Evolutionary conservation across 2,329 filamentous ascomycete species (phyloP).

Genomic region (Coniochaeta pulveracea): DNA sequence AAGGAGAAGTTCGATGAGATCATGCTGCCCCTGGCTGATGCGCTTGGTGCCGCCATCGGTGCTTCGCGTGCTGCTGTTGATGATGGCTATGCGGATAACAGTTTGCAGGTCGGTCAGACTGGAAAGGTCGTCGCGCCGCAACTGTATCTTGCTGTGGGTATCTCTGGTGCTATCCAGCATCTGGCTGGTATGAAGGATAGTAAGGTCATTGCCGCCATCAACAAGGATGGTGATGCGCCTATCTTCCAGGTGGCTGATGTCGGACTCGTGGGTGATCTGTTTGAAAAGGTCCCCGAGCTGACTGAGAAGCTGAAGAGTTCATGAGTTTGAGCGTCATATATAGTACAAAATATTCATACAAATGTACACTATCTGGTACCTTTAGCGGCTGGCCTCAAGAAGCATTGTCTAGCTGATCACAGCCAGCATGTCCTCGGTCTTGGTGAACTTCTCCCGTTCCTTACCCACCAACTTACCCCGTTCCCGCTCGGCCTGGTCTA

Average conservation of each 20-base stretch:
- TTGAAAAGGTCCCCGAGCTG: constrained; percentile 89
- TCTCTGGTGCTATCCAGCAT: constrained; percentile 96
- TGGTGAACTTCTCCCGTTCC: constrained; percentile 60
- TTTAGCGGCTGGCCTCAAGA: too few relatives aligned
- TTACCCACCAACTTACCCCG: constrained; percentile 60
- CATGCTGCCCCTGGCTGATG: constrained; percentile 86
- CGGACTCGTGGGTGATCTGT: constrained; percentile 87
- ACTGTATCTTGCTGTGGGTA: constrained; percentile 89
- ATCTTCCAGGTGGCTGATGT: constrained; percentile 99
- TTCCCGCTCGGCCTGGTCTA: constrained; percentile 66
- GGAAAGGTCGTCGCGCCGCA: constrained; percentile 97
- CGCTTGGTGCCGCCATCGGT: constrained; percentile 88
- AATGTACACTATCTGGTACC: too few relatives aligned
- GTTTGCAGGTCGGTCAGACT: constrained; percentile 93
- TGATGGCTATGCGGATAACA: constrained; percentile 96
- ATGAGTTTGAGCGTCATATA: too few relatives aligned
- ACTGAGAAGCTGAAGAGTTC: constrained; percentile 79
- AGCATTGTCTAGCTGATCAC: constrained; percentile 27
- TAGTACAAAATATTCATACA: too few relatives aligned
- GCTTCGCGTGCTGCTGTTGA: constrained; percentile 93
- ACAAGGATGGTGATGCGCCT: constrained; percentile 93
- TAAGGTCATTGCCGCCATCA: constrained; percentile 98
- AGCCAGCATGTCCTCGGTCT: constrained; percentile 44
- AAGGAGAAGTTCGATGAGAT: constrained; percentile 94
- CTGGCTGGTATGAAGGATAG: constrained; percentile 99